Percentiles rank a stretch among this genome's conserved stretches.
phyloP scores from a whole-genome alignment of 495 filamentous ascomycete species.

The Elaphomyces granulatus region DNA sequence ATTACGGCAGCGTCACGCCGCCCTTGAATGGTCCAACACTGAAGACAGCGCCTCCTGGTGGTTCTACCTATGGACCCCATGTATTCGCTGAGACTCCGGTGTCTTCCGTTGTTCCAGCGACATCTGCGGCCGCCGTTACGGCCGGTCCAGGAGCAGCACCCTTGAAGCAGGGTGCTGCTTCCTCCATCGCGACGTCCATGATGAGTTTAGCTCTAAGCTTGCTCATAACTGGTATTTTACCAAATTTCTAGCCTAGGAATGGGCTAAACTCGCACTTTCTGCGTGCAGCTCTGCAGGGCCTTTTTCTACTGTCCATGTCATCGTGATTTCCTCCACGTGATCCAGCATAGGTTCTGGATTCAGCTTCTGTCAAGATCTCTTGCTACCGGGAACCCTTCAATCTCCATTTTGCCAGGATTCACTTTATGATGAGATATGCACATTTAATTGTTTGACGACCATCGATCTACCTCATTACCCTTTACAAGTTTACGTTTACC shows the following conservation, averaged over 20 bases:
- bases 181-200: constrained; percentile 14
- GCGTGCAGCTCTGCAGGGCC: background rate
- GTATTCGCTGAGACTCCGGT: constrained; percentile 19
- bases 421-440: background rate
- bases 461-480: background rate
- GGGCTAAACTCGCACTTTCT: background rate
- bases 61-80: constrained; percentile 24
- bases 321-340: background rate
- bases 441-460: background rate
- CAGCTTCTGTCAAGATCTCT: background rate
- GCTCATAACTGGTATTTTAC: constrained; percentile 2
- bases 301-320: background rate
- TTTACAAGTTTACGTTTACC: background rate
- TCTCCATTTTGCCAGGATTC: background rate
- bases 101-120: constrained; percentile 10
- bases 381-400: background rate
- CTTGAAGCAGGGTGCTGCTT: constrained; percentile 10
- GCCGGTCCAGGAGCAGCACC: constrained; percentile 8
- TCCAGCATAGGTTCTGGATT: background rate
- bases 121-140: constrained; percentile 5
- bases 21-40: constrained; percentile 5
- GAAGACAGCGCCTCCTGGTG: background rate
- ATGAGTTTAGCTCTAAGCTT: constrained; percentile 17
- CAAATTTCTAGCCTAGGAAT: background rate
- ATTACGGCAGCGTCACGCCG: constrained; percentile 10